Evolutionary conservation across 768 basidiomycete species (phyloP).

Genomic region (Podaxis pistillaris): DNA sequence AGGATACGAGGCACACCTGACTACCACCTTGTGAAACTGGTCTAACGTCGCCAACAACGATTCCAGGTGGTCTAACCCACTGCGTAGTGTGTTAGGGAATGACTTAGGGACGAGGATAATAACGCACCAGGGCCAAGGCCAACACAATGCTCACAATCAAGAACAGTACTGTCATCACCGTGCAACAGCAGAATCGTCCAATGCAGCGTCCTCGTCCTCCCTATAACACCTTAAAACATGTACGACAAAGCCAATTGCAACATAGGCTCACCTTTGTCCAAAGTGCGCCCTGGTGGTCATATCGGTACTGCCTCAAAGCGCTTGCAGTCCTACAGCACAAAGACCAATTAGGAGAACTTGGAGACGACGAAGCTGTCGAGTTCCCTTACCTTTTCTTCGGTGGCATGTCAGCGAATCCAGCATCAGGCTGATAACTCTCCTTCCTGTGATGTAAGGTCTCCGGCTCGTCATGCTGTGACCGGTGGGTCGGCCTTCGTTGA

Average conservation of each 20-base stretch:
- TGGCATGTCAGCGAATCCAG: not conserved
- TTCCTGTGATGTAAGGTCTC: slow-evolving; percentile 4
- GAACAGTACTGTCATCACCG: slow-evolving; percentile 62
- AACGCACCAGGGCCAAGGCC: slow-evolving; percentile 63
- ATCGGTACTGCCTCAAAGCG: slow-evolving; percentile 50
- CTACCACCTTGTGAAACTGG: slow-evolving; percentile 37
- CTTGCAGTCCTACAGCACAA: slow-evolving; percentile 30
- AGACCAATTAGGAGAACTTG: slow-evolving; percentile 4
- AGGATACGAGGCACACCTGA: slow-evolving; percentile 35
- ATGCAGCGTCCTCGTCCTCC: slow-evolving; percentile 60
- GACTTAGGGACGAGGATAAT: not conserved
- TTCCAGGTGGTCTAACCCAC: slow-evolving; percentile 78
- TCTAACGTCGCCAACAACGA: slow-evolving; percentile 52
- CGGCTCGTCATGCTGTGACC: slow-evolving; percentile 4
- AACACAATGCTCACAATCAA: slow-evolving; percentile 65
- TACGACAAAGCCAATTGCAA: not conserved
- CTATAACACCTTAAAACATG: slow-evolving; percentile 29
- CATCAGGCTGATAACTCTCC: slow-evolving; percentile 7
- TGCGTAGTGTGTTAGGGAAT: slow-evolving; percentile 24
- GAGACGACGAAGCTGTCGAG: not conserved
- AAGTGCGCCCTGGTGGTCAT: slow-evolving; percentile 57
- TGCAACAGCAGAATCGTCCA: slow-evolving; percentile 76
- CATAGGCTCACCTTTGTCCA: slow-evolving; percentile 58
- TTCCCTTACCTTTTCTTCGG: slow-evolving; percentile 5
- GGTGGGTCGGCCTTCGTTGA: slow-evolving; percentile 13